phyloP scores from a whole-genome alignment of 2,329 filamentous ascomycete species.

The Colletotrichum godetiae region DNA sequence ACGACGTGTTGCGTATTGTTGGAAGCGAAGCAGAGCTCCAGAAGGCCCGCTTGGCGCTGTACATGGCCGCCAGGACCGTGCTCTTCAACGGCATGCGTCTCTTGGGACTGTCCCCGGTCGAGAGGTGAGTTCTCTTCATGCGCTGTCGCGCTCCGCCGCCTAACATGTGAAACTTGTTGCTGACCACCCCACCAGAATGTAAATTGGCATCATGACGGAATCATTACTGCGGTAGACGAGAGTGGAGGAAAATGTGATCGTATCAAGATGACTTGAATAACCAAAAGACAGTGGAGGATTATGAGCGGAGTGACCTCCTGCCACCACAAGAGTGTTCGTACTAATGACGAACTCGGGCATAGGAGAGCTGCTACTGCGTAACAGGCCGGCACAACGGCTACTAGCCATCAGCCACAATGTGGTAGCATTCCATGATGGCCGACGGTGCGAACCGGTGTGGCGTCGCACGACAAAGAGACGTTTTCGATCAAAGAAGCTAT shows the following conservation, averaged over 20 bases:
- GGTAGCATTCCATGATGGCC: not conserved
- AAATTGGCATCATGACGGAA: not conserved
- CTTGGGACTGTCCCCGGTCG: conserved; percentile 81
- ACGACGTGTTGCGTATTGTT: conserved; percentile 85
- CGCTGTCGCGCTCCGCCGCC: not conserved
- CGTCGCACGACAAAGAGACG: conserved; percentile 20
- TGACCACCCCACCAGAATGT: conserved; percentile 32
- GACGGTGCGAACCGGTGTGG: conserved; percentile 3
- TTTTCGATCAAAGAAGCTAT: conserved; percentile 1
- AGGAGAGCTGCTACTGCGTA: conserved; percentile 12
- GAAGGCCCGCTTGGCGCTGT: conserved; percentile 80
- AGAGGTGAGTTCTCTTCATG: conserved; percentile 47
- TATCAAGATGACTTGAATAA: not conserved
- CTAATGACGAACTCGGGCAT: not conserved
- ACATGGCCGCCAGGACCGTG: conserved; percentile 79
- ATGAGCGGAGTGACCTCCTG: not conserved
- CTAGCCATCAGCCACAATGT: conserved; percentile 7
- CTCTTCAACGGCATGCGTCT: conserved; percentile 86
- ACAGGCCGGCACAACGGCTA: conserved; percentile 12
- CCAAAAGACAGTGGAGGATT: not conserved
- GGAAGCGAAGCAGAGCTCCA: conserved; percentile 80
- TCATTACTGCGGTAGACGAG: not conserved
- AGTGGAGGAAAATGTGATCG: not conserved
- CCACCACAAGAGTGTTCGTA: not conserved
- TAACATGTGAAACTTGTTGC: conserved; percentile 22